Conservation (phyloP, 805 yeast species). For the Ogataea degrootiae region DNA sequence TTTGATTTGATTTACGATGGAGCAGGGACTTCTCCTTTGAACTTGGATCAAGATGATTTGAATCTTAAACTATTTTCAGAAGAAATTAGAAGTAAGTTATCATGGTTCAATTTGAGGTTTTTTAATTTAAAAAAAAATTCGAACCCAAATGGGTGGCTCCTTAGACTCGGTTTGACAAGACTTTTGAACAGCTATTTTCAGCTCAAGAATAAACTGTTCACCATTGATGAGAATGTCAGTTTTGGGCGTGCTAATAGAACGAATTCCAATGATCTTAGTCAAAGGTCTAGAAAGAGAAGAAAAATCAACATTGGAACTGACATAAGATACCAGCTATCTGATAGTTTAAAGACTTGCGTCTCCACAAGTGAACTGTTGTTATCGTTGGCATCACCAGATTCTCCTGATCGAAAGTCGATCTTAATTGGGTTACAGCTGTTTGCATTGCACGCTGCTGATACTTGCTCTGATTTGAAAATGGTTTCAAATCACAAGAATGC, state of each 20-base stretch:
- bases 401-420: constrained; percentile 12
- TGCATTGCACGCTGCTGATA: constrained; percentile 19
- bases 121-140: constrained; percentile 5
- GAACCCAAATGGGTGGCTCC: constrained; percentile 36
- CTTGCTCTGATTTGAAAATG: constrained; percentile 3
- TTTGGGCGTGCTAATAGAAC: too few relatives aligned
- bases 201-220: constrained; percentile 14
- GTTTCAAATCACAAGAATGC: not conserved
- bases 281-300: constrained; percentile 23
- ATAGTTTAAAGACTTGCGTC: constrained; percentile 20
- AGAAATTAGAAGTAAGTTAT: not conserved
- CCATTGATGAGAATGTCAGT: not conserved
- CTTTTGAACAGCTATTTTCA: constrained; percentile 31
- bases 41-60: constrained; percentile 7
- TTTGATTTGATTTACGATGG: constrained; percentile 14
- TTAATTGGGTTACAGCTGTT: constrained; percentile 28
- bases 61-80: constrained; percentile 12
- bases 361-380: constrained; percentile 28
- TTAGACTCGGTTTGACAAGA: constrained; percentile 31
- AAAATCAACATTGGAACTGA: constrained; percentile 23
- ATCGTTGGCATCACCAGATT: constrained; percentile 7
- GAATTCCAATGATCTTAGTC: not conserved
- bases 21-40: constrained; percentile 5
- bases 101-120: constrained; percentile 23
- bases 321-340: constrained; percentile 13